A percentile compares a stretch with the other conserved stretches of the same genome.
Evolutionary conservation across 768 basidiomycete genomes (phyloP).

Genomic region (Psilocybe tampanensis): DNA sequence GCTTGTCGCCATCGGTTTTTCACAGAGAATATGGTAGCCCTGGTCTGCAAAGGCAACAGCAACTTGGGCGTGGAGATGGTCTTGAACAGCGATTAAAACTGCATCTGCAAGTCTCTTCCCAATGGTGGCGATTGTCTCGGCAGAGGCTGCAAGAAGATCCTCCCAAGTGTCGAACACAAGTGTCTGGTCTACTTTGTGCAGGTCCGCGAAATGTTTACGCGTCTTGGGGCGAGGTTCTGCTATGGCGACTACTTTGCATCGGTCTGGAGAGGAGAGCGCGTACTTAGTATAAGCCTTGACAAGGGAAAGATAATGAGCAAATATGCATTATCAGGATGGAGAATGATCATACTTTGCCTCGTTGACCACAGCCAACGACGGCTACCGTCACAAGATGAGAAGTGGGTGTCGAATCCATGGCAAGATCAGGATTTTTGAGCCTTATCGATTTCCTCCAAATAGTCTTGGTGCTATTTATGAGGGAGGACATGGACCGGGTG

Average conservation of each 20-base stretch:
- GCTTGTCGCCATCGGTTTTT: conserved; percentile 89
- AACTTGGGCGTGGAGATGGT: conserved; percentile 76
- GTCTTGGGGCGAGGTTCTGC: conserved; percentile 81
- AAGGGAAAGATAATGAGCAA: neutral
- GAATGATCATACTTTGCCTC: conserved; percentile 59
- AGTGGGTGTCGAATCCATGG: no score
- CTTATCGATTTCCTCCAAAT: conserved; percentile 36
- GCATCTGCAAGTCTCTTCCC: conserved; percentile 82
- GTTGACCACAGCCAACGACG: conserved; percentile 82
- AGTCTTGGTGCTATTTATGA: conserved; percentile 33
- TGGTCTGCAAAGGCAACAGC: conserved; percentile 74
- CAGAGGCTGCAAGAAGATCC: conserved; percentile 68
- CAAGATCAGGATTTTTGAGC: conserved; percentile 22
- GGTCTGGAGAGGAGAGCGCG: conserved; percentile 57
- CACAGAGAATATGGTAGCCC: conserved; percentile 88
- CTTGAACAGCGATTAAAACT: conserved; percentile 79
- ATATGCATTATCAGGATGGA: neutral
- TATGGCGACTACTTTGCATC: conserved; percentile 80
- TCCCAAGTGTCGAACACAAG: conserved; percentile 75
- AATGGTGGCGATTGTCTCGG: conserved; percentile 60
- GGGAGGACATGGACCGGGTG: conserved; percentile 24
- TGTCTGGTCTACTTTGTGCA: conserved; percentile 63
- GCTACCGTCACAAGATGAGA: conserved; percentile 64
- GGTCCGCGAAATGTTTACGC: conserved; percentile 54
- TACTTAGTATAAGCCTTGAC: conserved; percentile 65